Conservation (phyloP, 257 asterid species). For the Phtheirospermum japonicum region DNA sequence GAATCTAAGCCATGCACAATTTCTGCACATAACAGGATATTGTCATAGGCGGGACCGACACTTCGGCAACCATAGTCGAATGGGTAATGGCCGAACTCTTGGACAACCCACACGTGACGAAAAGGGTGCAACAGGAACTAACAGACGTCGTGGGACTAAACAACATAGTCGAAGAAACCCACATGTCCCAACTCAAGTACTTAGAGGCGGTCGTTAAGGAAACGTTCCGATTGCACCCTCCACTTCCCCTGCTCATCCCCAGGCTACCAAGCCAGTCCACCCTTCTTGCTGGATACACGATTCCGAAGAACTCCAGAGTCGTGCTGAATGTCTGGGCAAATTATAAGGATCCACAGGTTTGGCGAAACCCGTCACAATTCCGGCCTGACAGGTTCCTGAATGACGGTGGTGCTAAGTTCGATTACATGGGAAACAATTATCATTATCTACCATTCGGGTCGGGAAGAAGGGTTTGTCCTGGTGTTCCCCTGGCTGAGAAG, state of each 20-base stretch:
- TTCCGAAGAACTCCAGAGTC: conserved; percentile 35
- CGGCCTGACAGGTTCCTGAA: conserved; percentile 44
- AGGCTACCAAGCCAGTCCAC: conserved; percentile 26
- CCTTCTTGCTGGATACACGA: conserved; percentile 33
- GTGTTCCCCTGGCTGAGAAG: conserved; percentile 40
- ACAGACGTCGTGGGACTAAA: conserved; percentile 32
- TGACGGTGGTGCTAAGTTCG: conserved; percentile 9
- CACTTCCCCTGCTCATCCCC: conserved; percentile 38
- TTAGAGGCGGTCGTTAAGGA: conserved; percentile 41
- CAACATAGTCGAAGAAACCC: conserved; percentile 41
- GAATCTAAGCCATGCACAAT: too few relatives aligned
- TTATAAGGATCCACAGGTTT: conserved; percentile 38
- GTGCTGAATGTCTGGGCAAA: conserved; percentile 36
- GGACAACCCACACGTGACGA: conserved; percentile 25
- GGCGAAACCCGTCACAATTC: conserved; percentile 46
- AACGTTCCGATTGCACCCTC: conserved; percentile 41
- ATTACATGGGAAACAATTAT: conserved; percentile 37
- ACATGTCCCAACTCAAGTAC: conserved; percentile 35
- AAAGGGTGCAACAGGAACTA: conserved; percentile 37
- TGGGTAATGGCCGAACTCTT: conserved; percentile 41
- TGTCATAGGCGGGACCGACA: conserved; percentile 39
- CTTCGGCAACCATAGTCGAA: conserved; percentile 34
- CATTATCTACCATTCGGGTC: conserved; percentile 46
- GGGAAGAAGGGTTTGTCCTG: conserved; percentile 45
- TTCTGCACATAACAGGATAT: conserved; percentile 29